Conservation (phyloP, 2,329 filamentous ascomycete species). For the Colletotrichum aenigma region DNA sequence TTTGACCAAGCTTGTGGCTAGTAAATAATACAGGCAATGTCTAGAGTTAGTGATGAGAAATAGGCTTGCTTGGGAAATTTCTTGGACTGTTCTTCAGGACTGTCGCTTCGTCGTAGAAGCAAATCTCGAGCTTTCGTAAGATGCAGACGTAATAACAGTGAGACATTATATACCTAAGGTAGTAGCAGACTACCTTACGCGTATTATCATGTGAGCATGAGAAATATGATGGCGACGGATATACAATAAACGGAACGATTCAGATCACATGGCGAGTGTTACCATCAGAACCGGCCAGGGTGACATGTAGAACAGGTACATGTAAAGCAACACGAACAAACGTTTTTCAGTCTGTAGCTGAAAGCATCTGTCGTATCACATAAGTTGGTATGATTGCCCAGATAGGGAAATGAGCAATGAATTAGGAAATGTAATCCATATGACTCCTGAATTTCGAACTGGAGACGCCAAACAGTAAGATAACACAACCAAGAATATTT, state of each 20-base stretch:
- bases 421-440: background rate
- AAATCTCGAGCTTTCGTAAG: background rate
- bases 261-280: background rate
- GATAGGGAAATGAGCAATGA: background rate
- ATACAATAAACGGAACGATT: background rate
- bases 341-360: background rate
- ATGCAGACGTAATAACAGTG: background rate
- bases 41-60: background rate
- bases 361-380: background rate
- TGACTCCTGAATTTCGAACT: background rate
- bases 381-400: background rate
- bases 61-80: background rate
- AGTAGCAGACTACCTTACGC: background rate
- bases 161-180: background rate
- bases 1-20: background rate
- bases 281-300: background rate
- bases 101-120: background rate
- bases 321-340: too few relatives aligned
- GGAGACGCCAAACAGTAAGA: background rate
- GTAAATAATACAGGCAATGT: background rate
- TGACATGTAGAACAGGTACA: background rate
- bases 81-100: background rate
- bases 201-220: accelerated
- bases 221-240: background rate
- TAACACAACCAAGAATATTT: background rate